phyloP scores from a whole-genome alignment of 129 eudicot species.

The Centaurea solstitialis region DNA sequence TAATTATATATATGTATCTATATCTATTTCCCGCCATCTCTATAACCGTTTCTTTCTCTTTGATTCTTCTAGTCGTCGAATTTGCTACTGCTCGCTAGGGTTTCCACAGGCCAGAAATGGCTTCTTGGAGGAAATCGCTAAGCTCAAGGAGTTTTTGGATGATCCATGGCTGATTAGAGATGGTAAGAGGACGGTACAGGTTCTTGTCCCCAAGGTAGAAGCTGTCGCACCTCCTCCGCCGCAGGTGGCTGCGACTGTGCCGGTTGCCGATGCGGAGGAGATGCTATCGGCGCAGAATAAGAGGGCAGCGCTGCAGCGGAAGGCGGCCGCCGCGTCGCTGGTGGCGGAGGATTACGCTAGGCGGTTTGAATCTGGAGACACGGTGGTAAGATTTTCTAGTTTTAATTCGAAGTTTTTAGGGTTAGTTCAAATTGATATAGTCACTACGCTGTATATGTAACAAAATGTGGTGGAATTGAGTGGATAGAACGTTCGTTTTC shows the following conservation, averaged over 20 bases:
- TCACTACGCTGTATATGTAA: neutral
- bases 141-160: slow-evolving; percentile 52
- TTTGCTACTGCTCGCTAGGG: slow-evolving; percentile 82
- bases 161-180: slow-evolving; percentile 76
- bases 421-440: neutral
- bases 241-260: slow-evolving; percentile 8
- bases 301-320: slow-evolving; percentile 82
- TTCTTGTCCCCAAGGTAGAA: slow-evolving; percentile 70
- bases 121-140: slow-evolving; percentile 43
- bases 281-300: slow-evolving; percentile 70
- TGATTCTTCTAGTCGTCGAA: slow-evolving; percentile 60
- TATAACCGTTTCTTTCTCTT: slow-evolving; percentile 19
- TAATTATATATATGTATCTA: neutral
- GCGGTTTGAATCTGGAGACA: slow-evolving; percentile 74
- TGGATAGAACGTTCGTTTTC: neutral
- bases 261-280: slow-evolving; percentile 42
- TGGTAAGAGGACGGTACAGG: slow-evolving; percentile 57
- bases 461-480: slow-evolving; percentile 7
- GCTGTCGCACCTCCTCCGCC: slow-evolving; percentile 45
- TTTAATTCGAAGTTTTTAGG: neutral
- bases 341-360: slow-evolving; percentile 86
- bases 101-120: slow-evolving; percentile 51
- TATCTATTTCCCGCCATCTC: slow-evolving; percentile 23
- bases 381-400: slow-evolving; percentile 43
- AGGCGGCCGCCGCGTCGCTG: slow-evolving; percentile 78